phyloP scores from a whole-genome alignment of 495 filamentous ascomycete species.

The Penicillium crystallinum region DNA sequence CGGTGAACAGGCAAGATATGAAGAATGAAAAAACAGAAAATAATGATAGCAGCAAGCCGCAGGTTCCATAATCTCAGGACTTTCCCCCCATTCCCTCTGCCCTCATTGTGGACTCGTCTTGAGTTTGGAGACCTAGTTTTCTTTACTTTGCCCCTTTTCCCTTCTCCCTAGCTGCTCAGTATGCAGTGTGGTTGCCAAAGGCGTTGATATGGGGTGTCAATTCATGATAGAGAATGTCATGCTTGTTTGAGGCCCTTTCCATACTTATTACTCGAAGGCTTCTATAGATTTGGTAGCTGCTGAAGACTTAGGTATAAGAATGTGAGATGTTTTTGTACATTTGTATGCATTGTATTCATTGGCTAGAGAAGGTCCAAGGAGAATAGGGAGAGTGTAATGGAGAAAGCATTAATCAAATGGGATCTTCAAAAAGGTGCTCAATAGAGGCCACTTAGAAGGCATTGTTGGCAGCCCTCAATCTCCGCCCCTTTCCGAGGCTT shows the following conservation, averaged over 20 bases:
- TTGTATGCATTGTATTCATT: neutral
- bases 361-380: neutral
- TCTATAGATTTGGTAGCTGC: neutral
- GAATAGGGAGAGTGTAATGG: neutral
- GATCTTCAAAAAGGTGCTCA: neutral
- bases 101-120: neutral
- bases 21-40: slow-evolving; percentile 15
- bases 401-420: neutral
- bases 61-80: slow-evolving; percentile 24
- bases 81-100: slow-evolving; percentile 7
- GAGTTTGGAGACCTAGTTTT: slow-evolving; percentile 5
- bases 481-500: slow-evolving; percentile 7
- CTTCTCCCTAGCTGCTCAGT: slow-evolving; percentile 6
- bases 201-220: slow-evolving; percentile 17
- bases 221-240: slow-evolving; percentile 30
- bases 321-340: neutral
- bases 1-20: slow-evolving; percentile 13
- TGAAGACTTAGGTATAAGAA: neutral
- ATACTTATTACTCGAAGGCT: neutral
- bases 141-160: neutral
- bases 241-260: slow-evolving; percentile 16
- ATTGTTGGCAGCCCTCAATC: neutral
- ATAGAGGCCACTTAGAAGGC: neutral
- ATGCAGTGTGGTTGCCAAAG: slow-evolving; percentile 18
- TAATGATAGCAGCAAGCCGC: slow-evolving; percentile 26